Base-by-base conservation (phyloP, 2,329 filamentous ascomycete genomes). In the Talaromyces sp. region DNA sequence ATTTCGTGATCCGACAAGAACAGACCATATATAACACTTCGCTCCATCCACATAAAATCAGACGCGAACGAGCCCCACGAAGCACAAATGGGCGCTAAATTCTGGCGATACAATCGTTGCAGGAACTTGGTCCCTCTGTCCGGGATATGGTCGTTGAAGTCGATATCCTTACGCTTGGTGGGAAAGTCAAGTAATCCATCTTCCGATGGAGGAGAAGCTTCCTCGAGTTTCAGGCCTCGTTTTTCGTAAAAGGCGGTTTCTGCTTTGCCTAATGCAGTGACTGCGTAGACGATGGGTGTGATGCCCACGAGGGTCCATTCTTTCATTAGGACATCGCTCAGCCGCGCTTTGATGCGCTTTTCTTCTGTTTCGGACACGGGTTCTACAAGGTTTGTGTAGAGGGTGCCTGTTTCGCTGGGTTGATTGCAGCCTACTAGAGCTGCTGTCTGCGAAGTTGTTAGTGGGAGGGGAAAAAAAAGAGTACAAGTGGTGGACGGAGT, bases 21-120 rank as follows among this genome's bases (percentile, higher is more conserved):
- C 70, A 84, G 68, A 12, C 79, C 79, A 78, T 96, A 96, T 1
- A 85, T 86, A 14, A 89, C 84, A 18, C 89, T 89, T 58, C 91
- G 81, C 75, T 92, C 90, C 76, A 96, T 84, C 70, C 86, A 87
- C 9, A 84, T 81, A 73, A 96, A 92, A 35, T 78, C 74, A 21
- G 58, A 50, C 5, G 66, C 67, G 64, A 72, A 68, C 5, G 67
- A 67, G 37, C 73, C 73, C 70, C 72, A 75, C 5, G 67, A 67
- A 23, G 61, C 39, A 61, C 74, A 72, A 55, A 75, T 74, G 2
- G 67, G 69, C n/a, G 68, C 67, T 2, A 74, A 65, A 14, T 71
- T 70, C 25, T 69, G 58, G 3, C 67, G 67, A 64, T 75, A 75
- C 56, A 75, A 67, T 14, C 63, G 63, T 44, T 73, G 67, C 16